Evolutionary conservation across 768 basidiomycete species (phyloP), one percentile per base, ranked within the genome.

Genomic region (Tulasnella sp.): DNA sequence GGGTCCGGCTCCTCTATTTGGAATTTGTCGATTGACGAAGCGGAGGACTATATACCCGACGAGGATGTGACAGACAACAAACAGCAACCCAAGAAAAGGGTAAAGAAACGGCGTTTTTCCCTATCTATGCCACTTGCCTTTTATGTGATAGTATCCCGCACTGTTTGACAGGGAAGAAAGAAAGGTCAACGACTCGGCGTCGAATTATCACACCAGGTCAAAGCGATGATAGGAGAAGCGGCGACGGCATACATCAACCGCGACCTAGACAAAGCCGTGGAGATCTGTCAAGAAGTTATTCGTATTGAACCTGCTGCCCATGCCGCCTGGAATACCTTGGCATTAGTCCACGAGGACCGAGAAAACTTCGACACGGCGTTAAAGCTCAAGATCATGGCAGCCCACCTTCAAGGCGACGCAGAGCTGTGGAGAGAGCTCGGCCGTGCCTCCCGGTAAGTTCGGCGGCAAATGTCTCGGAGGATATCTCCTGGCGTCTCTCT

Each of bases 401-500:
- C 95, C 4, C 96, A 98, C 86, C 86, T 99, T 74, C 88, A 88
- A 70, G 90, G 92, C 72, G 93, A 93, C 81, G 88, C 91, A 0
- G 93, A 94, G n/a, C 91, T 92, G 77, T 99, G 97, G 97, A 91
- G 91, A 77, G 86, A 91, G 2, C 85, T 98, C 9, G 96, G 92
- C 0, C 85, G 86, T 70, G 88, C 93, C 81, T 94, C 92, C 5
- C 90, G 88, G 94, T 95, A 80, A 74, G 86, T 84, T 23, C 18
- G 79, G 37, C 29, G 32, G 23, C 48, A 32, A 35, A 23, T 23
- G 15, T 35, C 20, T 46, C 69, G 61, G n/a, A 42, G 78, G 37
- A 48, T 48, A 29, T 69, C 70, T 75, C 10, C 18, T 10, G 1
- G 26, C 15, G 23, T 39, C 3, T 72, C 32, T n/a, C 32, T 42